A percentile compares a stretch with the other conserved stretches of the same genome.
Evolutionary conservation across 441 rosid genomes (phyloP).

Genomic region (Flueggea neowawraea): DNA sequence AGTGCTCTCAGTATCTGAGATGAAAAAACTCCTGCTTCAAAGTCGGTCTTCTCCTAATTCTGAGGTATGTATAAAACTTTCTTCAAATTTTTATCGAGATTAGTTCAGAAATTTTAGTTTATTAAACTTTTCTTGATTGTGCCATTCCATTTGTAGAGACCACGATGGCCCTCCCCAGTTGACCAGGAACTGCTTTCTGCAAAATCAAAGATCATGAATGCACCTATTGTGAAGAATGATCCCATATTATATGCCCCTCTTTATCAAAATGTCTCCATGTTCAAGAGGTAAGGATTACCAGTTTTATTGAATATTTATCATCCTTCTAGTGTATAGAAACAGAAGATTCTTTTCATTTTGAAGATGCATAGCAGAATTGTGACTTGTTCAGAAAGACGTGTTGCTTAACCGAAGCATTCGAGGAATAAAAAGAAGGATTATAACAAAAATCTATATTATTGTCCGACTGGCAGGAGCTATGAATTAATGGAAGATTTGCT

Average conservation of each 20-base stretch:
- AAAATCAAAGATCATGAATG: slow-evolving; percentile 62
- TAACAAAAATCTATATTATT: too few relatives aligned
- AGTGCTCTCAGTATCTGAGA: slow-evolving; percentile 49
- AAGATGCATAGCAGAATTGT: slow-evolving; percentile 1
- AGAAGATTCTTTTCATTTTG: neutral
- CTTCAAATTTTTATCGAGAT: neutral
- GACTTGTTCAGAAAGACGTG: neutral
- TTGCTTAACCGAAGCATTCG: slow-evolving; percentile 1
- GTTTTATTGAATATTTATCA: neutral
- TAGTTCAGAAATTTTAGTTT: slow-evolving; percentile 1
- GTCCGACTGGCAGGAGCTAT: slow-evolving; percentile 64
- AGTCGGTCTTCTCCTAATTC: slow-evolving; percentile 40
- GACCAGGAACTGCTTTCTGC: slow-evolving; percentile 51
- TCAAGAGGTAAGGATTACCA: slow-evolving; percentile 48
- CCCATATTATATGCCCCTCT: slow-evolving; percentile 54
- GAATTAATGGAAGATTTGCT: slow-evolving; percentile 82
- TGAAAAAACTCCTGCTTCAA: slow-evolving; percentile 50
- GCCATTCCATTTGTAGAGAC: slow-evolving; percentile 37
- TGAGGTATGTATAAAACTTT: slow-evolving; percentile 28
- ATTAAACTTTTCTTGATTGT: slow-evolving; percentile 8
- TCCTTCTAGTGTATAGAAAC: neutral
- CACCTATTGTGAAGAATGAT: slow-evolving; percentile 44
- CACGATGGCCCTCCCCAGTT: slow-evolving; percentile 54
- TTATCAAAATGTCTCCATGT: slow-evolving; percentile 66
- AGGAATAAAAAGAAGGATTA: neutral